Evolutionary conservation across 495 filamentous ascomycete species (phyloP), one percentile per base, ranked within the genome.

Genomic region (Neurospora sublineolata): DNA sequence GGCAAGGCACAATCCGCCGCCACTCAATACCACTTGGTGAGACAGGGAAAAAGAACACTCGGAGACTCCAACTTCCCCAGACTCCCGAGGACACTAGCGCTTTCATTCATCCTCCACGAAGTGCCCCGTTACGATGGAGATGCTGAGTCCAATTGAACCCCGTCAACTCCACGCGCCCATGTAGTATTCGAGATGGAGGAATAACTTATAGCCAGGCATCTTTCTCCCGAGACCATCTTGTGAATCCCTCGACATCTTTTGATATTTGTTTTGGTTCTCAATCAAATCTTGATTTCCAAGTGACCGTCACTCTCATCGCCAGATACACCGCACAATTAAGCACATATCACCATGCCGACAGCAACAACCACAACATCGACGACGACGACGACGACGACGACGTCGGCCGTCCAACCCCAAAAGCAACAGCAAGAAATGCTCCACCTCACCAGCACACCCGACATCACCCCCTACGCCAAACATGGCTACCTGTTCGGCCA

Each of bases 401-500:
- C 27, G 52, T 30, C 52, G 27, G 30, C 8, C 23, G 52, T 60
- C 52, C 52, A 60, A 1, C 12, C 52, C 52, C 52, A 33, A 23
- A 3, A 46, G 42, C 42, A 46, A 64, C 23, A 64, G 52, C 52
- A 64, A 64, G 52, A 64, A 1, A 18, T 14, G 11, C 52, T 64
- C 27, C 23, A 30, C 7, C 52, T 64, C 52, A 64, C 27, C 52
- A 64, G 52, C 52, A 64, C 27, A 64, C 52, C 52, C 30, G 58
- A 74, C 30, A 73, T 75, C 58, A 77, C 78, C 67, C 79, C 81
- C 16, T 81, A 86, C 18, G 83, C 85, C 64, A 77, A 79, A 4
- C 82, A 87, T 73, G 81, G 80, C 73, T 89, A 85, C 72, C 83
- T 88, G 41, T 88, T 89, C 70, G 87, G 87, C 69, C 79, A 84